These are phyloP conservation scores for Alternaria sp. DNA, from an alignment of 2,329 filamentous ascomycete species.

Conservation along the genomic window DNA sequence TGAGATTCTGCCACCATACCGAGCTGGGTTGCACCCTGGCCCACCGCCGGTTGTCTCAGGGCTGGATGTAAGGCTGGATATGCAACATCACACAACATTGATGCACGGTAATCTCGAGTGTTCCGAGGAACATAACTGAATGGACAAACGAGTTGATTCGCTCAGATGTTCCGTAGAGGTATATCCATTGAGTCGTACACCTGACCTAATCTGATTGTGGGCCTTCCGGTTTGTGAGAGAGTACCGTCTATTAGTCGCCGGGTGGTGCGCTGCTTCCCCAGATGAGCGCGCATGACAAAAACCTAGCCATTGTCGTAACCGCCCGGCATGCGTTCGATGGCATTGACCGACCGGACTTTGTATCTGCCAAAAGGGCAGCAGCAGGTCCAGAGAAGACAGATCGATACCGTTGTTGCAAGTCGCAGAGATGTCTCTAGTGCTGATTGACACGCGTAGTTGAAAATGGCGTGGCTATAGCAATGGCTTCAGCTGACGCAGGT, in stretches of 20 bases:
- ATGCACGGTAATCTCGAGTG: constrained; percentile 6
- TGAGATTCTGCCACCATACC: not conserved
- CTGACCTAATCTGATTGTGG: not conserved
- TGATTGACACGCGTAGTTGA: not conserved
- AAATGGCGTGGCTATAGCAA: not conserved
- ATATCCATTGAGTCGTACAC: not conserved
- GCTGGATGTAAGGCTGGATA: constrained; percentile 9
- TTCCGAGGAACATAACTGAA: not conserved
- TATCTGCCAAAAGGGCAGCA: not conserved
- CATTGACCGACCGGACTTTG: not conserved
- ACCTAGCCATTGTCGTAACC: not conserved
- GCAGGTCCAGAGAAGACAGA: not conserved
- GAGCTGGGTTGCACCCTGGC: not conserved
- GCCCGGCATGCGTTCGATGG: not conserved
- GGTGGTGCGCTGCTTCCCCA: not conserved
- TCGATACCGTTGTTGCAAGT: not conserved
- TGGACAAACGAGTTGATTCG: not conserved
- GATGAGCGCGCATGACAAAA: not conserved
- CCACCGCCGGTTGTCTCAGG: constrained; percentile 12
- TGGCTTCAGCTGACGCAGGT: not conserved
- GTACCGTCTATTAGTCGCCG: not conserved
- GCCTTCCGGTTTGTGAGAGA: not conserved
- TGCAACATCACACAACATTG: constrained; percentile 17
- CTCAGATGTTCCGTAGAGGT: not conserved
- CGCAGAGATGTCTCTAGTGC: not conserved